These are phyloP conservation scores for Pleurotus eryngii DNA, from an alignment of 768 basidiomycete species.

Conservation along the genomic window DNA sequence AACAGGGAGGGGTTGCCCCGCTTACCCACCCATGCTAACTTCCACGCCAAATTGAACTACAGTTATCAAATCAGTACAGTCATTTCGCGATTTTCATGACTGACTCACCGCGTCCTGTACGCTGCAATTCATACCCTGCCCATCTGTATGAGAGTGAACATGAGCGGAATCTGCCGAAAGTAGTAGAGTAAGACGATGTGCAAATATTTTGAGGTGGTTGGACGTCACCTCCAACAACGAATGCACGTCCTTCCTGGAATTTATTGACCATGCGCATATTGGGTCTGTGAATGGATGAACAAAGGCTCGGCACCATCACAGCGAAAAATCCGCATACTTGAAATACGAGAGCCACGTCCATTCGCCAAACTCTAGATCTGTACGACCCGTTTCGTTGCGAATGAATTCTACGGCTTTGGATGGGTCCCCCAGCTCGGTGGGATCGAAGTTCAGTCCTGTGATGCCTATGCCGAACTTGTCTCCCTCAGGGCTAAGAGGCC, in stretches of 20 bases:
- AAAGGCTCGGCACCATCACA: not conserved
- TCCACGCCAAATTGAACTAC: slow-evolving; percentile 28
- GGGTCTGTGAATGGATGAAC: slow-evolving; percentile 12
- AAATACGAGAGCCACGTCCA: slow-evolving; percentile 15
- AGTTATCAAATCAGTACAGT: not conserved
- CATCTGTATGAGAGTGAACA: slow-evolving; percentile 18
- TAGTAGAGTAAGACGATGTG: too few species aligned
- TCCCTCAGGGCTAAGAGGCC: slow-evolving; percentile 9
- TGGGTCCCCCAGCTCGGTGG: slow-evolving; percentile 13
- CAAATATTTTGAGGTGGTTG: too few species aligned
- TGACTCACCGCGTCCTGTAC: slow-evolving; percentile 23
- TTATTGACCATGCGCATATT: slow-evolving; percentile 24
- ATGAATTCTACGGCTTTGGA: slow-evolving; percentile 13
- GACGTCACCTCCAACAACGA: slow-evolving; percentile 17
- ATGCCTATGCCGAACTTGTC: slow-evolving; percentile 15
- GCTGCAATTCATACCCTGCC: slow-evolving; percentile 23
- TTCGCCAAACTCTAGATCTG: slow-evolving; percentile 12
- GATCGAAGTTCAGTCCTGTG: slow-evolving; percentile 17
- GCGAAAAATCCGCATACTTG: slow-evolving; percentile 4
- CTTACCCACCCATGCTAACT: slow-evolving; percentile 25
- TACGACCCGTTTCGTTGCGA: too few species aligned
- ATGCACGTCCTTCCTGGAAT: slow-evolving; percentile 19
- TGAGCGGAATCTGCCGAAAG: slow-evolving; percentile 16
- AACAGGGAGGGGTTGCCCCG: slow-evolving; percentile 17
- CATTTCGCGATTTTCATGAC: not conserved